Evolutionary conservation across 176 grass and related monocot genomes (phyloP), one percentile per base, ranked within the genome.

Genomic region (Alopecurus myosuroides): DNA sequence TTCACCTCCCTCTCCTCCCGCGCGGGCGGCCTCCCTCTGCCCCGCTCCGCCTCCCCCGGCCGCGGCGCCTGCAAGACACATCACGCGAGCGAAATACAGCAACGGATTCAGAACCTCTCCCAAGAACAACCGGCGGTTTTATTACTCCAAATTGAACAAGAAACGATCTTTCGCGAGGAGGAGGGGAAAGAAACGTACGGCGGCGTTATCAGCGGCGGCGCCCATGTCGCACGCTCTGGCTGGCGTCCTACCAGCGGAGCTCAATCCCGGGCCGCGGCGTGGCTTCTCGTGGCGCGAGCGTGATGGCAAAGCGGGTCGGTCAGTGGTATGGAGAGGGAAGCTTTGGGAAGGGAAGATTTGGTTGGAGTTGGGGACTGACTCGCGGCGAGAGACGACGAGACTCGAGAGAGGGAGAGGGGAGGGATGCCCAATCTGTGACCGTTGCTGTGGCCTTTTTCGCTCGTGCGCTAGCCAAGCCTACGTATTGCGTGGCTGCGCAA

Each of bases 391-490:
- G 85, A 80, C 26, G 52, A 37, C 28, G 70, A 36, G 34, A 15
- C 56, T n/a, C 20, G 31, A 26, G 22, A 14, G 15, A 64, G 20
- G 6, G 31, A 77, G 81, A 30, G 29, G 30, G 70, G 81, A 31
- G 19, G 30, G 36, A 44, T 28, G 57, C 28, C 46, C 45, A 79
- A 75, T 79, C 88, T 87, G 86, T 80, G 92, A 92, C 89, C 92
- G 89, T 92, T 92, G 87, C 80, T 85, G 89, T 92, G 92, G 89
- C 89, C 84, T 89, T 94, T 94, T 92, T 89, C 84, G 57, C 37
- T 53, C 78, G 73, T 86, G 83, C 82, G 48, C 46, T 8, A 10
- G 61, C 12, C 19, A 39, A 39, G 50, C 77, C 23, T 7, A 20
- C 79, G 78, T 45, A 20, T 19, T 15, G 53, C 22, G 22, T 74